Evolutionary conservation across 805 yeast genomes (phyloP).

Genomic region (Ogataea corticis): DNA sequence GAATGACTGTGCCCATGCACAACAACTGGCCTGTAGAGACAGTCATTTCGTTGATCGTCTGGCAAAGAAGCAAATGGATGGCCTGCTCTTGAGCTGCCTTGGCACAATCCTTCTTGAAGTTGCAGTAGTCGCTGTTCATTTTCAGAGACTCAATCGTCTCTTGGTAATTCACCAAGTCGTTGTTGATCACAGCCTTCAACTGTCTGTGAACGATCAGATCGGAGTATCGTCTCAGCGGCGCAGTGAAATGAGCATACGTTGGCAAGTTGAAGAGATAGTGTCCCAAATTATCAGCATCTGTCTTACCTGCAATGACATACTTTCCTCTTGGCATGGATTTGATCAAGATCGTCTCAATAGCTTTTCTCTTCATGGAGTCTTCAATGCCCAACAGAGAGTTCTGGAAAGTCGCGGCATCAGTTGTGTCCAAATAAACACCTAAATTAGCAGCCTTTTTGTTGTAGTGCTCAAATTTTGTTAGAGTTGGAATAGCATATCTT

Average conservation of each 20-base stretch:
- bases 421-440: constrained; percentile 71
- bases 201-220: constrained; percentile 94
- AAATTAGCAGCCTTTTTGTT: constrained; percentile 66
- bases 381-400: constrained; percentile 65
- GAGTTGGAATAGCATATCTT: constrained; percentile 82
- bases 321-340: constrained; percentile 86
- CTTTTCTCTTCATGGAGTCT: constrained; percentile 62
- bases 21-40: constrained; percentile 76
- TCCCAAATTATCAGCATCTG: constrained; percentile 72
- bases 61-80: constrained; percentile 79
- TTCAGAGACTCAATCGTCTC: constrained; percentile 70
- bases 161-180: constrained; percentile 39
- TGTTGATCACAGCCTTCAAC: constrained; percentile 61
- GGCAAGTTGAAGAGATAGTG: constrained; percentile 85
- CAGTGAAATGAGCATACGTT: constrained; percentile 88
- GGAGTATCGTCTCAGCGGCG: constrained; percentile 89
- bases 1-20: constrained; percentile 83
- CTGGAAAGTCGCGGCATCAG: constrained; percentile 69
- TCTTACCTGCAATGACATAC: constrained; percentile 85
- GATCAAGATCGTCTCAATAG: constrained; percentile 74
- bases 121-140: constrained; percentile 87
- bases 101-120: constrained; percentile 94
- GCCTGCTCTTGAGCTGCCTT: constrained; percentile 93
- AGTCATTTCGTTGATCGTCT: constrained; percentile 75
- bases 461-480: constrained; percentile 77